Percentiles rank a stretch among this genome's conserved stretches.
Conservation (phyloP, 306 rosid species). For the Cucurbita ficifolia region DNA sequence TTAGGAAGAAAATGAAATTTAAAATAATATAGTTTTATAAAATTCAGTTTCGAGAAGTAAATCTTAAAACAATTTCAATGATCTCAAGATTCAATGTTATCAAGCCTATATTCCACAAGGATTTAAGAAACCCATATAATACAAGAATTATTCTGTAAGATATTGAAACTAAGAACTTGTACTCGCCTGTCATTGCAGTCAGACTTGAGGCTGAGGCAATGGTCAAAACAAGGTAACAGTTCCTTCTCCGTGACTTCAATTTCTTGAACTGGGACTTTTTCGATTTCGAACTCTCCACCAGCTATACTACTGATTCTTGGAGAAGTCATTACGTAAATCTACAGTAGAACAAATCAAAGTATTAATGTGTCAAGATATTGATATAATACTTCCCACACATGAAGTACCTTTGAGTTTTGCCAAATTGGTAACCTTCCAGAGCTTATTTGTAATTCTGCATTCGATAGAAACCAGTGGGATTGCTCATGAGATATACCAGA, state of each 20-base stretch:
- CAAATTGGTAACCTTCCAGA: slow-evolving; percentile 60
- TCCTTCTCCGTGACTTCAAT: slow-evolving; percentile 64
- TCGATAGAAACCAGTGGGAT: slow-evolving; percentile 55
- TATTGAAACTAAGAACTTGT: neutral
- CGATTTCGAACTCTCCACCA: slow-evolving; percentile 68
- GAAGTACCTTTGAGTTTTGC: slow-evolving; percentile 68
- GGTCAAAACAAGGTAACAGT: slow-evolving; percentile 65
- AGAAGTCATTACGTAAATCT: slow-evolving; percentile 48
- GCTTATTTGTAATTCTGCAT: slow-evolving; percentile 75
- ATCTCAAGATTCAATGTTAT: neutral
- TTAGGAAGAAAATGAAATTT: neutral
- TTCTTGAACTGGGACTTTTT: slow-evolving; percentile 51
- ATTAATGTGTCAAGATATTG: neutral
- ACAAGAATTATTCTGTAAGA: neutral
- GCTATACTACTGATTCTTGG: slow-evolving; percentile 18
- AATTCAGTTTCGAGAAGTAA: neutral
- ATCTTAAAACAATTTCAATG: neutral
- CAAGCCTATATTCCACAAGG: neutral
- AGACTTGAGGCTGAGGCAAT: slow-evolving; percentile 51
- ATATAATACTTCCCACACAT: slow-evolving; percentile 8
- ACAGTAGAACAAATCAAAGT: slow-evolving; percentile 7
- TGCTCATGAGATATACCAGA: slow-evolving; percentile 34
- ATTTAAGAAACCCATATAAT: neutral
- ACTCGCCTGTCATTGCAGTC: slow-evolving; percentile 63
- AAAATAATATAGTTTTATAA: neutral